Conservation (phyloP, 2,329 filamentous ascomycete species). For the Cercospora brassicicola region DNA sequence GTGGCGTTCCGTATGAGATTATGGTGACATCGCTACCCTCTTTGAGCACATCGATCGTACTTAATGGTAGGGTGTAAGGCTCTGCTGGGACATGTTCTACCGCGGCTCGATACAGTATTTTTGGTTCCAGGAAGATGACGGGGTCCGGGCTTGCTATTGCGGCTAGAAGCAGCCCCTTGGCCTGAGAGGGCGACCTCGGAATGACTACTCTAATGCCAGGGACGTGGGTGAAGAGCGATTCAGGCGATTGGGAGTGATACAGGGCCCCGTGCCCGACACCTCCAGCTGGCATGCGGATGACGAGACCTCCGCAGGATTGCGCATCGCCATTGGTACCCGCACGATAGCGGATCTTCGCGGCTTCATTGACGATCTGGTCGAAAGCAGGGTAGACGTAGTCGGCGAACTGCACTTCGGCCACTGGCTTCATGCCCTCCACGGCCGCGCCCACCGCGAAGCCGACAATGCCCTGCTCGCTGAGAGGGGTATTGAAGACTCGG, state of each 20-base stretch:
- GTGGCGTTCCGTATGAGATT: conserved; percentile 82
- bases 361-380: conserved; percentile 92
- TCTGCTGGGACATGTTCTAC: conserved; percentile 86
- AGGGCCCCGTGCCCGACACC: conserved; percentile 85
- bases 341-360: conserved; percentile 81
- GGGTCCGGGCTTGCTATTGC: conserved; percentile 79
- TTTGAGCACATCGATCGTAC: conserved; percentile 81
- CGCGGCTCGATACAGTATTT: conserved; percentile 85
- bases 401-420: conserved; percentile 94
- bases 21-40: conserved; percentile 78
- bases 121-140: conserved; percentile 90
- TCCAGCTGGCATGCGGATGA: conserved; percentile 86
- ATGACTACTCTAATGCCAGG: conserved; percentile 83
- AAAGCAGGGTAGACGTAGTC: conserved; percentile 93
- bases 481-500: conserved; percentile 92
- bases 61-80: conserved; percentile 78
- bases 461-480: conserved; percentile 91
- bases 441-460: conserved; percentile 91
- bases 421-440: conserved; percentile 85
- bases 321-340: conserved; percentile 53
- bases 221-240: conserved; percentile 83
- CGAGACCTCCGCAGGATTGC: conserved; percentile 67
- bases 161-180: conserved; percentile 79
- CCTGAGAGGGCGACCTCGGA: conserved; percentile 80
- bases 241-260: conserved; percentile 87